These are phyloP conservation scores for Wilcoxina mikolae DNA, from an alignment of 495 filamentous ascomycete species.

Conservation along the genomic window DNA sequence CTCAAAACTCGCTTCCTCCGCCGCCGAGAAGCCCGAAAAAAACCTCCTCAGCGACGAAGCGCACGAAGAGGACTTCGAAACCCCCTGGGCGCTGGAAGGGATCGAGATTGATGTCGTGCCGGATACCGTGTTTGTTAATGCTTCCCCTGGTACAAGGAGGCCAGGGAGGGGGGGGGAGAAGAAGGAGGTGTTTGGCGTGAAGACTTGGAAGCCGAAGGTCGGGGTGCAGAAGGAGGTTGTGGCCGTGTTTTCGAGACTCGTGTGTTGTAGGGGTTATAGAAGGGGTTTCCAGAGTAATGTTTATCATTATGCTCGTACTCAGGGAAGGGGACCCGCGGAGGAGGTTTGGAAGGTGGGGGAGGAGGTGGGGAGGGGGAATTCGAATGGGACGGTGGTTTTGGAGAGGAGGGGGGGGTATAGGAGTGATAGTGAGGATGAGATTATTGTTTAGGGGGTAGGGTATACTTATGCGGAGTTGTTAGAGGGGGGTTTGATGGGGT, in stretches of 20 bases:
- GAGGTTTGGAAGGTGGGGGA: neutral
- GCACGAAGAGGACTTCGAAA: neutral
- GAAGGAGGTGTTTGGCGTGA: neutral
- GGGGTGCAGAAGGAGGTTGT: neutral
- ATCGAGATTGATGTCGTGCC: neutral
- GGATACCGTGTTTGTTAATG: too few relatives aligned
- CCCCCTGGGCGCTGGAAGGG: neutral
- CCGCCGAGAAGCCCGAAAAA: too few relatives aligned
- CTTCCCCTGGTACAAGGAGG: neutral
- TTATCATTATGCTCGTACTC: neutral
- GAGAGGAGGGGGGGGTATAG: too few relatives aligned
- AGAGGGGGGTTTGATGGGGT: too few relatives aligned
- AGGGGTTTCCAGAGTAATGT: neutral
- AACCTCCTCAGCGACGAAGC: too few relatives aligned
- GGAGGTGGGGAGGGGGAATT: too few relatives aligned
- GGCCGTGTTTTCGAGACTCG: neutral
- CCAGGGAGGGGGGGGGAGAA: neutral
- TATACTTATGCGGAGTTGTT: too few relatives aligned
- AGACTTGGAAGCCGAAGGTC: neutral
- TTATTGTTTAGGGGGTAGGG: too few relatives aligned
- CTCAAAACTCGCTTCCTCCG: neutral
- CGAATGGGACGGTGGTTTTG: too few relatives aligned
- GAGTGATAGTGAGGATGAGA: too few relatives aligned
- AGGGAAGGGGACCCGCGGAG: neutral
- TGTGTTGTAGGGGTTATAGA: neutral